Percentiles rank a stretch among this genome's conserved stretches.
phyloP scores from a whole-genome alignment of 2,329 filamentous ascomycete species.

The Penicillium expansum region DNA sequence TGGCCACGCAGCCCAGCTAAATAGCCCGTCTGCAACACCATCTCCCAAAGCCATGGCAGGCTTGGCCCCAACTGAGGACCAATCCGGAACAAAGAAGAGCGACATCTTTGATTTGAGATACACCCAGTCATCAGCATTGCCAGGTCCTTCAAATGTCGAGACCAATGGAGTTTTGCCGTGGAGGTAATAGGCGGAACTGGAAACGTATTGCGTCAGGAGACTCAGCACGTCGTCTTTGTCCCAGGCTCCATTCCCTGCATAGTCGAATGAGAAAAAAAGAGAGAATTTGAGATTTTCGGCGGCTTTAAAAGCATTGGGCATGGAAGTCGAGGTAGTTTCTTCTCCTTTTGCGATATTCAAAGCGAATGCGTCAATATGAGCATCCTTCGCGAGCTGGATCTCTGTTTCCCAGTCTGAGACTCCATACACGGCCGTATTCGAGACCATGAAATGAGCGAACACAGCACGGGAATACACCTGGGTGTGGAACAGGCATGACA shows the following conservation, averaged over 20 bases:
- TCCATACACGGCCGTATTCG: conserved; percentile 27
- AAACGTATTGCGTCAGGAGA: conserved; percentile 28
- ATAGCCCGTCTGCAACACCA: too few species aligned
- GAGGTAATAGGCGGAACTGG: conserved; percentile 25
- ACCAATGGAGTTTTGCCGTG: conserved; percentile 36
- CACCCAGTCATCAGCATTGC: too few species aligned
- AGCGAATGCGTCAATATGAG: conserved; percentile 35
- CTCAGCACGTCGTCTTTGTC: conserved; percentile 26
- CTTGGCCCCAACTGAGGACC: background rate
- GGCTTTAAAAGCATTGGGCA: conserved; percentile 30
- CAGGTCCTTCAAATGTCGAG: conserved; percentile 39
- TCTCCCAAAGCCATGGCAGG: too few species aligned
- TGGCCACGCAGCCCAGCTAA: too few species aligned
- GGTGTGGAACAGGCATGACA: background rate
- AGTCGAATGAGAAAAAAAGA: conserved; percentile 38
- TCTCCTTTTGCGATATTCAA: conserved; percentile 35
- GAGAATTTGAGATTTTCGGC: conserved; percentile 31
- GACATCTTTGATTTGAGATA: background rate
- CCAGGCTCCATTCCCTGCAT: conserved; percentile 32
- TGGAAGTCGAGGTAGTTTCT: conserved; percentile 27
- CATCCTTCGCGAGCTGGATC: conserved; percentile 28
- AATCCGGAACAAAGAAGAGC: background rate
- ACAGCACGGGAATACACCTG: background rate
- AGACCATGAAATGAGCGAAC: background rate
- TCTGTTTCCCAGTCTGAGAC: conserved; percentile 26